A percentile compares a stretch with the other conserved stretches of the same genome.
phyloP scores from a whole-genome alignment of 192 early-diverging fungal species.

The Umbelopsis vinacea region DNA sequence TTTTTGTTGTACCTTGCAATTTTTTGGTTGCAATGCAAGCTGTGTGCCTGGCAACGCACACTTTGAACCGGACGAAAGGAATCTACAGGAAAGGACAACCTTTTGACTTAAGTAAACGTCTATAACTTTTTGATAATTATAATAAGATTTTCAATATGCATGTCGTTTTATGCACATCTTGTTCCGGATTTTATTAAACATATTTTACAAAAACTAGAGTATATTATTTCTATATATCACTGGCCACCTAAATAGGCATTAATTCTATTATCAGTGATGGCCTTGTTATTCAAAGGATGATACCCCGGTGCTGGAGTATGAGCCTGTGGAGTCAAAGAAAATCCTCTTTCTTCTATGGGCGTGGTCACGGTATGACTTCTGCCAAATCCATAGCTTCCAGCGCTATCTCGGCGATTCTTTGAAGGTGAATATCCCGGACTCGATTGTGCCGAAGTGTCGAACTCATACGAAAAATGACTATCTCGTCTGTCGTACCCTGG shows the following conservation, averaged over 20 bases:
- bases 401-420: conserved; percentile 1
- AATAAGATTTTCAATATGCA: too few species aligned
- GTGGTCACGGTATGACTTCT: conserved; percentile 4
- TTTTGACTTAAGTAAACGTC: too few species aligned
- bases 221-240: not conserved
- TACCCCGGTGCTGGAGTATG: conserved; percentile 13
- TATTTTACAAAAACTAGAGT: not conserved
- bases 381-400: conserved; percentile 18
- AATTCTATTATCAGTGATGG: conserved; percentile 27
- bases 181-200: too few species aligned
- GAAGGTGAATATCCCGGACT: not conserved
- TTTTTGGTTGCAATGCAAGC: too few species aligned
- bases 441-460: conserved; percentile 1
- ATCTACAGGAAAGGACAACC: too few species aligned
- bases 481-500: not conserved
- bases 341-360: conserved; percentile 1
- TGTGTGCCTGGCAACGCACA: too few species aligned
- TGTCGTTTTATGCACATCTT: too few species aligned
- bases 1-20: too few species aligned
- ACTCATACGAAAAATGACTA: conserved; percentile 3
- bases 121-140: too few species aligned
- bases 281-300: conserved; percentile 29
- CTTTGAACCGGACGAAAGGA: too few species aligned
- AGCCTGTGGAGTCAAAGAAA: conserved; percentile 19
- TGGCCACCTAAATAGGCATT: conserved; percentile 23